Conservation (phyloP, 805 yeast genomes). For the Kodamaea kaohsiungensis region DNA sequence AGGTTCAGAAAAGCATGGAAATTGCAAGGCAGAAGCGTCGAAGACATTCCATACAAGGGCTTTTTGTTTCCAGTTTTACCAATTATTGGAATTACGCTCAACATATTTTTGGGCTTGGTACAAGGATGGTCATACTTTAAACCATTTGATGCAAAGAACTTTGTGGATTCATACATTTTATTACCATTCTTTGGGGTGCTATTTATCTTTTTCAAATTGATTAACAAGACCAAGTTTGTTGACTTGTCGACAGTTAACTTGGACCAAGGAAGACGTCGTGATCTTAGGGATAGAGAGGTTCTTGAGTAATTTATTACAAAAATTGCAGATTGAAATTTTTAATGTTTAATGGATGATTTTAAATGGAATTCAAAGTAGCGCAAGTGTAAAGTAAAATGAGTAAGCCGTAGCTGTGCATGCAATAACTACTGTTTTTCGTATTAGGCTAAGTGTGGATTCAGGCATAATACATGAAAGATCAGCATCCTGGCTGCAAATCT, state of each 20-base stretch:
- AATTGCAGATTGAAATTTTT: too few species aligned
- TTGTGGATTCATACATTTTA: slow-evolving; percentile 61
- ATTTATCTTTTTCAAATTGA: slow-evolving; percentile 37
- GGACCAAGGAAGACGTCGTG: slow-evolving; percentile 43
- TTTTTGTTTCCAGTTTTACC: slow-evolving; percentile 53
- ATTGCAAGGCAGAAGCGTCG: slow-evolving; percentile 36
- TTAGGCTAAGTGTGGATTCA: too few species aligned
- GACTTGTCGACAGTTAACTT: slow-evolving; percentile 48
- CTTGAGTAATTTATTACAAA: not conserved
- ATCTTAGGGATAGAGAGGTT: not conserved
- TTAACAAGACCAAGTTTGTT: slow-evolving; percentile 44
- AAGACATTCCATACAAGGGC: slow-evolving; percentile 38
- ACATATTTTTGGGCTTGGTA: slow-evolving; percentile 53
- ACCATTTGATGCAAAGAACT: slow-evolving; percentile 51
- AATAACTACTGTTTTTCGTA: too few species aligned
- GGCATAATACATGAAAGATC: too few species aligned
- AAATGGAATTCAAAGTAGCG: too few species aligned
- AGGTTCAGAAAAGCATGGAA: slow-evolving; percentile 52
- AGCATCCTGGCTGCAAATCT: too few species aligned
- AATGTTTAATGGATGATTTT: too few species aligned
- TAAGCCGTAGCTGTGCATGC: too few species aligned
- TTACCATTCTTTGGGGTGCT: slow-evolving; percentile 55
- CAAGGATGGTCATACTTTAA: slow-evolving; percentile 68
- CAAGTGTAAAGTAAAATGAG: too few species aligned
- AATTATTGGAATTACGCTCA: slow-evolving; percentile 48